Conservation (phyloP, 2,329 filamentous ascomycete species). For the Trichoderma atrobrunneum region DNA sequence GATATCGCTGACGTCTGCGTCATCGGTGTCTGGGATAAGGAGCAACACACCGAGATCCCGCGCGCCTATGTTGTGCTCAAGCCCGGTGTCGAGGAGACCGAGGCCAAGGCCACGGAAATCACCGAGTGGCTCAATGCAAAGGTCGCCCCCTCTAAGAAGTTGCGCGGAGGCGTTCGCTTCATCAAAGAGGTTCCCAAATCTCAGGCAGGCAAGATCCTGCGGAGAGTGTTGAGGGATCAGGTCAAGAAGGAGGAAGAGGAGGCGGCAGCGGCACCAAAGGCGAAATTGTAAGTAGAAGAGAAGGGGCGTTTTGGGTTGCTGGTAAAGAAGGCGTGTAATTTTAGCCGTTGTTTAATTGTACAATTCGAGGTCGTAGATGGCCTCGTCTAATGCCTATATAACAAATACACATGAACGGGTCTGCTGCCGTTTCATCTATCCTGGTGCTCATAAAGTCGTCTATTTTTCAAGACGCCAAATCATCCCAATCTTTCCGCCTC, state of each 20-base stretch:
- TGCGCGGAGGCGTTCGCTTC: slow-evolving; percentile 70
- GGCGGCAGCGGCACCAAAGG: slow-evolving; percentile 19
- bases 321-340: not conserved
- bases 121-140: slow-evolving; percentile 47
- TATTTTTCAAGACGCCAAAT: not conserved
- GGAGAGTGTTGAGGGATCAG: slow-evolving; percentile 48
- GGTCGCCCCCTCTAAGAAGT: slow-evolving; percentile 64
- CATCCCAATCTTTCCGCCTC: slow-evolving; percentile 78
- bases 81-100: slow-evolving; percentile 35
- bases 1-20: slow-evolving; percentile 60
- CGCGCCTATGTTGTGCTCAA: slow-evolving; percentile 43
- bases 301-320: not conserved
- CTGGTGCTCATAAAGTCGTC: not conserved
- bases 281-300: slow-evolving; percentile 37
- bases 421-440: not conserved
- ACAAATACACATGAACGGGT: slow-evolving; percentile 1
- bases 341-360: slow-evolving; percentile 1
- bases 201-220: slow-evolving; percentile 50
- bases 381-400: not conserved
- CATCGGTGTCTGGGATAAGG: slow-evolving; percentile 57
- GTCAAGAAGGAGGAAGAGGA: slow-evolving; percentile 33
- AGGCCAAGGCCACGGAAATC: slow-evolving; percentile 36
- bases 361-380: not conserved
- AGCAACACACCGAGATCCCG: slow-evolving; percentile 65
- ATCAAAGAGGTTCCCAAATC: slow-evolving; percentile 70